Evolutionary conservation across 78 protist genomes (phyloP).

Genomic region (Guillardia theta): DNA sequence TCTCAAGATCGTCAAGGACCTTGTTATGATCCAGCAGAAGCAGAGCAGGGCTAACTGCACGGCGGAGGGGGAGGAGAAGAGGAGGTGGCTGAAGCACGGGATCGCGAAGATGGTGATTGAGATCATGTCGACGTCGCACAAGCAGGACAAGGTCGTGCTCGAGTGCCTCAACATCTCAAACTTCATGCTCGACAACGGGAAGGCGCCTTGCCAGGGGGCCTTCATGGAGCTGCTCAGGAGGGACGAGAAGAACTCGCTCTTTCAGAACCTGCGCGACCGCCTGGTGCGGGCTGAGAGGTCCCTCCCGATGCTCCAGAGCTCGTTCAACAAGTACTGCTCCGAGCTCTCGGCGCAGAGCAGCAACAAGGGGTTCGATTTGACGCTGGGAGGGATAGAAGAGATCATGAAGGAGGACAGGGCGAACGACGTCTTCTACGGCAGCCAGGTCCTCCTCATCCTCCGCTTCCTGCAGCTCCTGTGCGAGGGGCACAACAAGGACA

Average conservation of each 20-base stretch:
- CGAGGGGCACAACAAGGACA: neutral
- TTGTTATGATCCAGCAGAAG: too few relatives aligned
- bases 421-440: neutral
- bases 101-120: neutral
- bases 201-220: neutral
- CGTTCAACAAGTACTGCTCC: neutral
- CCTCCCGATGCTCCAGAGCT: neutral
- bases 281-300: neutral
- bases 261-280: neutral
- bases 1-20: too few relatives aligned
- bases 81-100: neutral
- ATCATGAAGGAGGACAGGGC: neutral
- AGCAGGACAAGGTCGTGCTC: neutral
- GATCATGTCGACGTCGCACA: neutral
- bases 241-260: neutral
- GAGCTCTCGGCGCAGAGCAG: neutral
- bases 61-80: too few relatives aligned
- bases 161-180: neutral
- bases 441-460: neutral
- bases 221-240: neutral
- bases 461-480: conserved; percentile 24
- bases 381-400: neutral
- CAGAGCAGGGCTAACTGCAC: too few relatives aligned
- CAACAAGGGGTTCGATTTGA: neutral
- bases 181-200: neutral